A percentile compares a stretch with the other conserved stretches of the same genome.
phyloP scores from a whole-genome alignment of 1,139 yeast species.

The Kurtzmaniella quercitrusa region DNA sequence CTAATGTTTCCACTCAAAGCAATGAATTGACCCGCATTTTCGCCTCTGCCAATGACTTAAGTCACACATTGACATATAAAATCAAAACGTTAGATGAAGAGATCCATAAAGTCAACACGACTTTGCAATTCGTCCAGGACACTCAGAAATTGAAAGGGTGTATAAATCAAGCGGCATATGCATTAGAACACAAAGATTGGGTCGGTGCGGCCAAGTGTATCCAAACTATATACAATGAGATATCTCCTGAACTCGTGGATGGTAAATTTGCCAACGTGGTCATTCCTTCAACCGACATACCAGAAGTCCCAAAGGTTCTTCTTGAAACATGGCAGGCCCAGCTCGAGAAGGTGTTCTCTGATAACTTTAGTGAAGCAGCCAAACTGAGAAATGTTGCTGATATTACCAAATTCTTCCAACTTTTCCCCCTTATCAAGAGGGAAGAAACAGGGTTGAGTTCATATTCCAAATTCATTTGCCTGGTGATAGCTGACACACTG shows the following conservation, averaged over 20 bases:
- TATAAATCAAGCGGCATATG: conserved; percentile 62
- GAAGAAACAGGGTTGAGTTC: conserved; percentile 70
- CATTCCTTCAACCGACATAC: conserved; percentile 90
- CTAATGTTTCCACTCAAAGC: conserved; percentile 35
- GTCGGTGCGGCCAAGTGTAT: conserved; percentile 67
- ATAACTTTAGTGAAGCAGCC: conserved; percentile 71
- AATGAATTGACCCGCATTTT: conserved; percentile 48
- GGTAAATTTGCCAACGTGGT: conserved; percentile 79
- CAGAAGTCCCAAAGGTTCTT: conserved; percentile 67
- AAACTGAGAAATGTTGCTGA: conserved; percentile 58
- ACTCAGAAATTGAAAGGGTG: conserved; percentile 62
- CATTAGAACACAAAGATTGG: conserved; percentile 69
- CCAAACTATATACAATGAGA: conserved; percentile 40
- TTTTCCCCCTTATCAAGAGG: conserved; percentile 82
- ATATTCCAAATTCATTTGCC: conserved; percentile 82
- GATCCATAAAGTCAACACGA: conserved; percentile 59
- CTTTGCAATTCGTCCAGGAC: conserved; percentile 62
- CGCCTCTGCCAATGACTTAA: conserved; percentile 60
- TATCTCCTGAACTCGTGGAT: conserved; percentile 49
- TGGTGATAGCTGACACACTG: conserved; percentile 76
- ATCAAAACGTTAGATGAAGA: conserved; percentile 71
- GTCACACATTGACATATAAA: conserved; percentile 62
- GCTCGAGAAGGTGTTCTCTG: conserved; percentile 53
- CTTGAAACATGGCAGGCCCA: conserved; percentile 56
- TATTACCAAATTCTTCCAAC: conserved; percentile 73